A percentile compares a stretch with the other conserved stretches of the same genome.
These are phyloP conservation scores for Exsudoporus frostii DNA, from an alignment of 768 basidiomycete species.

Conservation along the genomic window DNA sequence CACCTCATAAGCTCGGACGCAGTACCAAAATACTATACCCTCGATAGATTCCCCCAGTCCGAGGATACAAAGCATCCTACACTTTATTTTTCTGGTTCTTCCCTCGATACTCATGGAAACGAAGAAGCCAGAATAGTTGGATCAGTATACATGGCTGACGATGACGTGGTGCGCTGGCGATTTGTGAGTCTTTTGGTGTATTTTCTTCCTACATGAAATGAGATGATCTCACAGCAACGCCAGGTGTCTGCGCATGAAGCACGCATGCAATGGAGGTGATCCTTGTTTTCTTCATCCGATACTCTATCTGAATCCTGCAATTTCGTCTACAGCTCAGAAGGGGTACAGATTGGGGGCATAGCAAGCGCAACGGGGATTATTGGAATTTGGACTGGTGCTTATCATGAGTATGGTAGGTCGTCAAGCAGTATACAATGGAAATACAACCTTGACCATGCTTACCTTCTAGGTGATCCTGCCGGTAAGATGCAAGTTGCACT, in stretches of 20 bases:
- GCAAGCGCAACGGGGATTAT: slow-evolving; percentile 65
- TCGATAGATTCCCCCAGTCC: slow-evolving; percentile 22
- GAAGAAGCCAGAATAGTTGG: slow-evolving; percentile 46
- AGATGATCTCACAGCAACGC: slow-evolving; percentile 10
- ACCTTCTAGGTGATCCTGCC: slow-evolving; percentile 56
- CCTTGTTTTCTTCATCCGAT: slow-evolving; percentile 1
- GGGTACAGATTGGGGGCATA: slow-evolving; percentile 61
- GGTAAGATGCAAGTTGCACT: slow-evolving; percentile 39
- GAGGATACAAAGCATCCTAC: slow-evolving; percentile 36
- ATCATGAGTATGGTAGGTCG: slow-evolving; percentile 50
- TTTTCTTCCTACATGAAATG: not conserved
- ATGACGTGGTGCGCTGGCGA: slow-evolving; percentile 50
- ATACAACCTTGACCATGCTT: not conserved
- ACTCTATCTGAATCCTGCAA: not conserved
- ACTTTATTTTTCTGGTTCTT: slow-evolving; percentile 46
- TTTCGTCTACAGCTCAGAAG: slow-evolving; percentile 49
- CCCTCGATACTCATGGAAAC: slow-evolving; percentile 40
- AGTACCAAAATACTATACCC: slow-evolving; percentile 18
- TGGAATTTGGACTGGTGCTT: slow-evolving; percentile 64
- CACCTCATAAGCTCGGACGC: slow-evolving; percentile 37
- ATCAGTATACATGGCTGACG: slow-evolving; percentile 45
- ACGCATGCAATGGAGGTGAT: slow-evolving; percentile 58
- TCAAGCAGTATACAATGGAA: not conserved
- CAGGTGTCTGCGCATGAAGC: slow-evolving; percentile 55
- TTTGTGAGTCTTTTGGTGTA: slow-evolving; percentile 45